A percentile compares a stretch with the other conserved stretches of the same genome.
These are phyloP conservation scores for Candida ficus DNA, from an alignment of 805 yeast genomes.

Conservation along the genomic window DNA sequence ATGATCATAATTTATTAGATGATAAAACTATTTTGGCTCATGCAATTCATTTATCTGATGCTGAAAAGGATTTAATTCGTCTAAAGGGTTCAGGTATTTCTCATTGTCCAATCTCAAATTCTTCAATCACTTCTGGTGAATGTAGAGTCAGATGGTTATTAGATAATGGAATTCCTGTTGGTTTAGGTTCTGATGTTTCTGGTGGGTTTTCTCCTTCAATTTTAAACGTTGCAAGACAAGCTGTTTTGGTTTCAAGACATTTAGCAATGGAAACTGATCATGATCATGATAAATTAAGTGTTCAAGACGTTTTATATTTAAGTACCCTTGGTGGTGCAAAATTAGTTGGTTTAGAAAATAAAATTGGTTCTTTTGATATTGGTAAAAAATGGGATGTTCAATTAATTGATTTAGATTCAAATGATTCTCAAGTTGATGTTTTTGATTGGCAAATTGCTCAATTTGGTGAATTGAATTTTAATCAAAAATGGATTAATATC, in stretches of 20 bases:
- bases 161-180: conserved; percentile 62
- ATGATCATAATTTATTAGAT: conserved; percentile 53
- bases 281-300: conserved; percentile 46
- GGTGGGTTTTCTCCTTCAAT: conserved; percentile 73
- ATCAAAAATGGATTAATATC: conserved; percentile 46
- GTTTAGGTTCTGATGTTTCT: conserved; percentile 76
- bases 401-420: conserved; percentile 54
- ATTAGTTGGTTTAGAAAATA: conserved; percentile 52
- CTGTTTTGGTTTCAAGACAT: conserved; percentile 66
- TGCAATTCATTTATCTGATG: conserved; percentile 67
- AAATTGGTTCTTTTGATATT: conserved; percentile 63
- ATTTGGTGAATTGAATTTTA: conserved; percentile 17
- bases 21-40: conserved; percentile 80
- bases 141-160: conserved; percentile 73
- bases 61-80: conserved; percentile 57
- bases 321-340: conserved; percentile 90
- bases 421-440: conserved; percentile 60
- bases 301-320: conserved; percentile 69
- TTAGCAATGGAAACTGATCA: conserved; percentile 50
- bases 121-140: conserved; percentile 86
- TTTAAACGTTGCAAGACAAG: conserved; percentile 61
- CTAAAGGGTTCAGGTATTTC: conserved; percentile 63
- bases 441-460: conserved; percentile 67
- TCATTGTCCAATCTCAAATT: conserved; percentile 92
- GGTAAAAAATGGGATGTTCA: conserved; percentile 88